phyloP scores from a whole-genome alignment of 805 yeast species.

The Myxozyma lipomycoides region DNA sequence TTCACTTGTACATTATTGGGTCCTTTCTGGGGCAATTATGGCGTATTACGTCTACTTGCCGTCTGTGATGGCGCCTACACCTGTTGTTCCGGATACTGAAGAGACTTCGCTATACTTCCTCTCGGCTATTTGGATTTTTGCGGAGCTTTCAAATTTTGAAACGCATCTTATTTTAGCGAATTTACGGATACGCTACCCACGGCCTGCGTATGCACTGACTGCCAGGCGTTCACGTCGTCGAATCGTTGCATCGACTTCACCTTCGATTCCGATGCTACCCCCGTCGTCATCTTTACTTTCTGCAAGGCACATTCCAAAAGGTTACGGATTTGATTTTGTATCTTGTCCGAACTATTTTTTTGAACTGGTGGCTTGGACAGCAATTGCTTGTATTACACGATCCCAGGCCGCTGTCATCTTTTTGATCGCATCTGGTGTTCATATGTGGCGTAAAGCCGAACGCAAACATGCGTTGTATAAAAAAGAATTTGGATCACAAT shows the following conservation, averaged over 20 bases:
- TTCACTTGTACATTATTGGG: slow-evolving; percentile 88
- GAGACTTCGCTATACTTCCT: slow-evolving; percentile 20
- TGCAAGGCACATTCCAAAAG: slow-evolving; percentile 68
- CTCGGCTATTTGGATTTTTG: slow-evolving; percentile 46
- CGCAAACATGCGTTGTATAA: slow-evolving; percentile 71
- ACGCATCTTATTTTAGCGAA: slow-evolving; percentile 62
- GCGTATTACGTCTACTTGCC: slow-evolving; percentile 51
- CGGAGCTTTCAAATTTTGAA: slow-evolving; percentile 68
- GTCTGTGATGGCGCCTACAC: background rate
- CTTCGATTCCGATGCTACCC: background rate
- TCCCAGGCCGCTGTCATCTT: slow-evolving; percentile 58
- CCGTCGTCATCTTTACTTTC: slow-evolving; percentile 20
- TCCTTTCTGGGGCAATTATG: slow-evolving; percentile 67
- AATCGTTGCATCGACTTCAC: background rate
- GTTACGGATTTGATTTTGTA: slow-evolving; percentile 75
- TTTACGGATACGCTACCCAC: slow-evolving; percentile 54
- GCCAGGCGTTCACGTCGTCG: background rate
- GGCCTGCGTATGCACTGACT: background rate
- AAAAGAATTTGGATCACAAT: slow-evolving; percentile 68
- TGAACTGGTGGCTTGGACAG: slow-evolving; percentile 73
- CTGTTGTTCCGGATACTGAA: slow-evolving; percentile 12
- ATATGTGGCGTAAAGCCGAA: slow-evolving; percentile 90
- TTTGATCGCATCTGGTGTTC: slow-evolving; percentile 62
- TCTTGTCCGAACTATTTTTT: slow-evolving; percentile 95
- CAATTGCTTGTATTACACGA: slow-evolving; percentile 66